Base-by-base conservation (phyloP, 2,329 filamentous ascomycete genomes). In the Fusarium papillatum region DNA sequence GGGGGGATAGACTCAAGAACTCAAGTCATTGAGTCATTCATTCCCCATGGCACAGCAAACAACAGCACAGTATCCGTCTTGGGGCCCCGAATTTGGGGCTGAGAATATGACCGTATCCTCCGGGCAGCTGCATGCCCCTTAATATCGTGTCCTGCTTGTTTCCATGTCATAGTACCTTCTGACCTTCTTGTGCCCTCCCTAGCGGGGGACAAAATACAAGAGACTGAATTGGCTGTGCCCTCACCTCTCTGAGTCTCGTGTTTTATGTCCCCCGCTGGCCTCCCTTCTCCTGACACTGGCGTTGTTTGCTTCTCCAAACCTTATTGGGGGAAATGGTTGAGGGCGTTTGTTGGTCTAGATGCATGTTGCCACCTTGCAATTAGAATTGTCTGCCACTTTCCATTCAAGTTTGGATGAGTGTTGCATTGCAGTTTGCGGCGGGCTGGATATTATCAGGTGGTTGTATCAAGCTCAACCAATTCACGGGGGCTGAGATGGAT, bases 361-460 rank as follows among this genome's bases (percentile, higher is more conserved):
- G 36, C 60, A 57, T 57, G 46, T 55, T 43, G 48, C 59, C 38
- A 64, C 36, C 34, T 68, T 36, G 62, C 41, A 41, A 31, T 61
- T 61, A 41, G 24, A 34, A 10, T 39, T 39, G 19, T 17, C 43
- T 39, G 48, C 29, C 48, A 29, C 48, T 36, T 46, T 57, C 29
- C 22, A 19, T 38, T 26, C 50, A n/a, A 34, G 29, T 57, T 22
- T 66, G n/a, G 22, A 50, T 34, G 46, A 36, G 60, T 24, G 38
- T 64, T 46, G 61, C 62, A 73, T 75, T 75, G 53, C 62, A 39
- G 39, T 36, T 53, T 14, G 38, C 46, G 73, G 70, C 64, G n/a
- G 53, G 53, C 39, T 68, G 29, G 14, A 24, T 26, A 57, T 29
- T 38, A 38, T 53, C 19, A 68, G 46, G 34, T 16, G 59, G 46